Base-by-base conservation (phyloP, 2,329 filamentous ascomycete genomes). In the Verticillium zaregamsianum region DNA sequence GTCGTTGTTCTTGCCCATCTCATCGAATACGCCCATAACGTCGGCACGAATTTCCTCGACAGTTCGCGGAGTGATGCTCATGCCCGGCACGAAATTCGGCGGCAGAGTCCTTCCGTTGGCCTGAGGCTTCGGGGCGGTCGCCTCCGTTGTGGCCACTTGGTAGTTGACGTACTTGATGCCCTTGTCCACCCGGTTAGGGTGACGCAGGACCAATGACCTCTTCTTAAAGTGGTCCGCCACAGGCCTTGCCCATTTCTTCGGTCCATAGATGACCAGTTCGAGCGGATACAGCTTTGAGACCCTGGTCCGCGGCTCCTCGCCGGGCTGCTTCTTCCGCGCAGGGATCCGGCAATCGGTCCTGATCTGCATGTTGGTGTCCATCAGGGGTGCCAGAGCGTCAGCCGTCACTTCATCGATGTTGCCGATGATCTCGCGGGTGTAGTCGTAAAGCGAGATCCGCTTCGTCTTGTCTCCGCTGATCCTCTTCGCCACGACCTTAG, bases 41-140 rank as follows among this genome's bases (percentile, higher is more conserved):
- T 97, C 93, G 65, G 87, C 88, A 11, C 90, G 89, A 63, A 97
- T 90, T 74, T 98, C 93, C 68, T 98, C 94, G 0, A 89, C 87
- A 0, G 91, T 94, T 35, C 92, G 85, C 57, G 72, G 75, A 40
- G 76, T 73, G 5, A 74, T 69, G 39, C 66, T 69, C n/a, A 66
- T 63, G 62, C 69, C 58, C n/a, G 58, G 58, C 7, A 25, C 20
- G 8, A 49, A 49, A 23, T 49, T 49, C 17, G n/a, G 11, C 45
- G 45, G 45, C 45, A 49, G 45, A 63, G 58, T 64, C 39, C 66
- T 68, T 17, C 64, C 64, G 61, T 72, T 65, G 71, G 77, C 80
- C 71, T 96, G 91, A 0, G 94, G 28, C n/a, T n/a, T 58, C 14
- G 57, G 14, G 12, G 37, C 37, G 9, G 40, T 33, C 15, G 15